Evolutionary conservation across 495 filamentous ascomycete genomes (phyloP).

Genomic region (Penicillium coffeae): DNA sequence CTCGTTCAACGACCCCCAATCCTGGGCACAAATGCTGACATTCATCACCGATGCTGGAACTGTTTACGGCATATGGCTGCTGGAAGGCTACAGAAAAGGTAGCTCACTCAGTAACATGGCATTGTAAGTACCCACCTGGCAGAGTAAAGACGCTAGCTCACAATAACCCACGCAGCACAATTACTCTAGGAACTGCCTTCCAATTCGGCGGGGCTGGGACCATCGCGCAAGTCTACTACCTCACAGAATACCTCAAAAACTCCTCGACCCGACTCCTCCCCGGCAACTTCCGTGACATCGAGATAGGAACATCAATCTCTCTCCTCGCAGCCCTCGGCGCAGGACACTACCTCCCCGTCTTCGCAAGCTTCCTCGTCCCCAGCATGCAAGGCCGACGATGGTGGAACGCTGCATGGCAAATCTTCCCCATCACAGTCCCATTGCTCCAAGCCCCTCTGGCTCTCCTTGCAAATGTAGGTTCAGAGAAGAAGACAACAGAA

Average conservation of each 20-base stretch:
- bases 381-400: conserved; percentile 3
- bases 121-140: no score
- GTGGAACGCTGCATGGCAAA: conserved; percentile 20
- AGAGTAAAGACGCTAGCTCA: no score
- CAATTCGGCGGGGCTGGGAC: conserved; percentile 15
- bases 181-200: conserved; percentile 5
- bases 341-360: conserved; percentile 11
- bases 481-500: no score
- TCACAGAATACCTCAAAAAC: conserved; percentile 7
- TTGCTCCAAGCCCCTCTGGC: conserved; percentile 8
- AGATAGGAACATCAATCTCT: background rate
- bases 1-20: conserved; percentile 7
- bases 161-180: conserved; percentile 7
- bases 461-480: no score
- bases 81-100: conserved; percentile 17
- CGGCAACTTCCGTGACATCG: conserved; percentile 2
- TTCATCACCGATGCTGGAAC: conserved; percentile 15
- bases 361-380: conserved; percentile 9
- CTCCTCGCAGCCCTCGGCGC: conserved; percentile 5
- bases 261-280: conserved; percentile 1
- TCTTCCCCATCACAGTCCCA: conserved; percentile 17
- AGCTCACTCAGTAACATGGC: background rate
- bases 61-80: conserved; percentile 16
- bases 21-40: conserved; percentile 12
- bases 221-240: conserved; percentile 16